These are phyloP conservation scores for Pythium pyrilobum DNA, from an alignment of 352 stramenopile genomes.

Conservation along the genomic window DNA sequence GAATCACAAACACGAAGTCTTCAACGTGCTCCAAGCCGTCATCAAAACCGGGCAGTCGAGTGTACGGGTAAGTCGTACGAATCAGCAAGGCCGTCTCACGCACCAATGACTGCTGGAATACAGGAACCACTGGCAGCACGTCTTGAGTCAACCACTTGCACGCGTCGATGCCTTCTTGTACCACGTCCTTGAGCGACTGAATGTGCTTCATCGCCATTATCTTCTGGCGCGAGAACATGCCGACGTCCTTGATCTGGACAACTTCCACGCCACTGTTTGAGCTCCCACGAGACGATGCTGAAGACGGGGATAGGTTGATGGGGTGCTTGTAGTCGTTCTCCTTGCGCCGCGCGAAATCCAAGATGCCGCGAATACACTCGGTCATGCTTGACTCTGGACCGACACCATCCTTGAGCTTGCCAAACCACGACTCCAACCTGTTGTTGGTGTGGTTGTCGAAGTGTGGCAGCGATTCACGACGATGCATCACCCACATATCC, in stretches of 20 bases:
- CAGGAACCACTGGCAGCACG: not conserved
- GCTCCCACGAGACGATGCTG: no score
- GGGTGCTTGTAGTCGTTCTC: no score
- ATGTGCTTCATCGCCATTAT: not conserved
- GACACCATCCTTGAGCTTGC: no score
- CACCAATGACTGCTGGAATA: not conserved
- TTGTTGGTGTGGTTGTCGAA: slow-evolving; percentile 22
- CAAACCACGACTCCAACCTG: no score
- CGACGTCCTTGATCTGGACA: not conserved
- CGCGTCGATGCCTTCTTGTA: not conserved
- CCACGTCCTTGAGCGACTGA: not conserved
- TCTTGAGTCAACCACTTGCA: not conserved
- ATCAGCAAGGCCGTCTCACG: not conserved
- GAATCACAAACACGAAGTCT: not conserved
- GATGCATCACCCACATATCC: slow-evolving; percentile 25
- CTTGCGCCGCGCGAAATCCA: no score
- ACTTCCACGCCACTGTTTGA: not conserved
- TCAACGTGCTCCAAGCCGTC: not conserved
- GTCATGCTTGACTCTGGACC: no score
- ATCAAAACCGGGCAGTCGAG: not conserved
- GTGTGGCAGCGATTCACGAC: slow-evolving; percentile 4
- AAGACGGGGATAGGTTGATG: no score
- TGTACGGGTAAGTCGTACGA: not conserved
- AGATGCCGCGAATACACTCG: no score
- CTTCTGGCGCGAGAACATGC: not conserved